Base-by-base conservation (phyloP, 192 early-diverging fungal species). In the Coemansia sp. region DNA sequence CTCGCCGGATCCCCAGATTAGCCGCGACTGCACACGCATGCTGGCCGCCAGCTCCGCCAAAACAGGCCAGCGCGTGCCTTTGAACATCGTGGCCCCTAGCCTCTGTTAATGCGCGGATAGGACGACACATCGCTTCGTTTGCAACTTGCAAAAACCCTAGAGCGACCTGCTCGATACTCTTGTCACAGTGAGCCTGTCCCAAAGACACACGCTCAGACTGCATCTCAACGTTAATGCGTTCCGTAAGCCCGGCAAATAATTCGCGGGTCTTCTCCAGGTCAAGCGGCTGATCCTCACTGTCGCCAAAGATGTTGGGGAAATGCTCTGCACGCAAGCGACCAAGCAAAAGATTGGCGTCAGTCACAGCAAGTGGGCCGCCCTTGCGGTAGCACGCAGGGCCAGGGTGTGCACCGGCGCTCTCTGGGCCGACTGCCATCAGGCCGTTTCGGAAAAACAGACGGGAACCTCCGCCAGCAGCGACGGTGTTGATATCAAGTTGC, bases 401-500 rank as follows among this genome's bases (percentile, higher is more conserved):
- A 9, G 97, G 97, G 73, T 96, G 88, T 9, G 95, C 95, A 42
- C 92, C 87, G 0, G 93, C 94, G 69, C 93, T 95, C 84, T 92
- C 89, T 48, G 91, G 91, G 4, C 96, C 97, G 5, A 99, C 97
- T 8, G 87, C 86, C 85, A 96, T 95, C 77, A 97, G 89, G 14
- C 95, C 95, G 62, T 94, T 96, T 25, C 90, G 81, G 79, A 93
- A 99, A 69, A 93, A 94, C 49, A 99, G 83, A 17, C 89, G 86
- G 20, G 94, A 96, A 5, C 94, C 94, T 23, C 97, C 97, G 29
- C 97, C 97, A 7, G 97, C 97, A 10, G 97, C 97, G 19, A 99
- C 93, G 3, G 95, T 97, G 75, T 91, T 90, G 55, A 99, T 99
- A 62, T 95, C 94, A 46, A 99, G 77, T 73, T 99, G 97, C 36